These are phyloP conservation scores for Arthrobotrys pseudoclavata DNA, from an alignment of 2,329 filamentous ascomycete genomes.

Conservation along the genomic window DNA sequence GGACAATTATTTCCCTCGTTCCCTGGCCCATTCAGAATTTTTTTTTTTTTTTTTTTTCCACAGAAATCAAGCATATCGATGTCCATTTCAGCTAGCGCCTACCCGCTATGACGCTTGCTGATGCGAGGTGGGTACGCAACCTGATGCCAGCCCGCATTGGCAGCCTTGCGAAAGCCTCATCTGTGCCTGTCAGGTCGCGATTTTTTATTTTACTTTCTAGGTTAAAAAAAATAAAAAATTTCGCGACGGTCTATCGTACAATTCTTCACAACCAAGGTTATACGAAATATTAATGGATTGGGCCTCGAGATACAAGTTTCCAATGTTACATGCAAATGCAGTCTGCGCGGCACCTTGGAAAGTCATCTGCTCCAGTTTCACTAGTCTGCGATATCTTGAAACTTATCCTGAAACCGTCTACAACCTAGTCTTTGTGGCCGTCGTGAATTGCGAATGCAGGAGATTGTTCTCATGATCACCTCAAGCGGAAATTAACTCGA, in stretches of 20 bases:
- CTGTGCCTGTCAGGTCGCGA: slow-evolving; percentile 49
- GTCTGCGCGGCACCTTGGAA: neutral
- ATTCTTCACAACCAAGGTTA: slow-evolving; percentile 3
- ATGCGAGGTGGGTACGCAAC: slow-evolving; percentile 52
- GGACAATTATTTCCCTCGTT: slow-evolving; percentile 35
- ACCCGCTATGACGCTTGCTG: slow-evolving; percentile 56
- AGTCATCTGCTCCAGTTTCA: slow-evolving; percentile 7
- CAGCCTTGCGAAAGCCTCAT: slow-evolving; percentile 57
- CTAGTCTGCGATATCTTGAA: slow-evolving; percentile 18
- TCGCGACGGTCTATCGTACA: slow-evolving; percentile 15
- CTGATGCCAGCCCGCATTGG: slow-evolving; percentile 42
- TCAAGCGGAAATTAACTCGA: slow-evolving; percentile 13
- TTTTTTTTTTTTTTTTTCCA: slow-evolving; percentile 18
- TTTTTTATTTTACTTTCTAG: neutral
- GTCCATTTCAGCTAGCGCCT: slow-evolving; percentile 53
- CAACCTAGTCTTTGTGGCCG: neutral
- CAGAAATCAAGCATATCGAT: slow-evolving; percentile 33
- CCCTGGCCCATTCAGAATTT: slow-evolving; percentile 18
- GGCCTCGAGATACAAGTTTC: slow-evolving; percentile 9
- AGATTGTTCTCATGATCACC: slow-evolving; percentile 53
- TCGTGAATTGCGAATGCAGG: slow-evolving; percentile 26
- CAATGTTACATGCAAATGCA: slow-evolving; percentile 22
- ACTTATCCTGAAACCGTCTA: slow-evolving; percentile 42
- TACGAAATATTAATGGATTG: neutral
- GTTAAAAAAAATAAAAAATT: slow-evolving; percentile 8